phyloP scores from a whole-genome alignment of 495 filamentous ascomycete genomes.

The Daldinia bambusicola region DNA sequence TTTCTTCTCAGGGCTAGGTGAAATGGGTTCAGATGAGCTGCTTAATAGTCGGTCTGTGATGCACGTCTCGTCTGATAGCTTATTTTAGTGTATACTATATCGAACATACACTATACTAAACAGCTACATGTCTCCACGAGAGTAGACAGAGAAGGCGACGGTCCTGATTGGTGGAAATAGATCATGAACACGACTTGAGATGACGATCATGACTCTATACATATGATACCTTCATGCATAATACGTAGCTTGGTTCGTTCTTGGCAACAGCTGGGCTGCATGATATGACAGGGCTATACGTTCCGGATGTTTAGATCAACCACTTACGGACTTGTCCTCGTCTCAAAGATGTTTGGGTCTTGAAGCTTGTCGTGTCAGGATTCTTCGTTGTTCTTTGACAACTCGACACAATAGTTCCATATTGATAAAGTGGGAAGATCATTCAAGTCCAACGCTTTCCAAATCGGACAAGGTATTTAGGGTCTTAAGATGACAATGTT shows the following conservation, averaged over 20 bases:
- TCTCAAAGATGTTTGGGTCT: conserved; percentile 23
- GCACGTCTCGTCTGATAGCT: too few relatives aligned
- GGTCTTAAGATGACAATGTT: neutral
- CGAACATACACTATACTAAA: too few relatives aligned
- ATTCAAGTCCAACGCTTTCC: neutral
- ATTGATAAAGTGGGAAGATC: too few relatives aligned
- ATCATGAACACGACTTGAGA: neutral
- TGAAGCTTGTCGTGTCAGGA: neutral
- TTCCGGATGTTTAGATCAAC: conserved; percentile 1
- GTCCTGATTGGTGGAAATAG: neutral
- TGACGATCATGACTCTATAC: neutral
- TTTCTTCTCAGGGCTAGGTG: neutral
- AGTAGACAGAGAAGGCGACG: neutral
- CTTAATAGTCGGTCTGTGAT: neutral
- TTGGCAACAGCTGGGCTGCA: conserved; percentile 35
- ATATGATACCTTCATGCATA: neutral
- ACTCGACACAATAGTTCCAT: neutral
- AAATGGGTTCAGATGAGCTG: neutral
- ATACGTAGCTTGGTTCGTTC: conserved; percentile 32
- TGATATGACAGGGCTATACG: conserved; percentile 15
- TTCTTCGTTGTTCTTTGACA: neutral
- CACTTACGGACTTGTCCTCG: conserved; percentile 23
- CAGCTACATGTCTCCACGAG: too few relatives aligned
- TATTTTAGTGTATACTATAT: too few relatives aligned
- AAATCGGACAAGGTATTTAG: neutral